Conservation (phyloP, 805 yeast species). For the Novakomyces olei region DNA sequence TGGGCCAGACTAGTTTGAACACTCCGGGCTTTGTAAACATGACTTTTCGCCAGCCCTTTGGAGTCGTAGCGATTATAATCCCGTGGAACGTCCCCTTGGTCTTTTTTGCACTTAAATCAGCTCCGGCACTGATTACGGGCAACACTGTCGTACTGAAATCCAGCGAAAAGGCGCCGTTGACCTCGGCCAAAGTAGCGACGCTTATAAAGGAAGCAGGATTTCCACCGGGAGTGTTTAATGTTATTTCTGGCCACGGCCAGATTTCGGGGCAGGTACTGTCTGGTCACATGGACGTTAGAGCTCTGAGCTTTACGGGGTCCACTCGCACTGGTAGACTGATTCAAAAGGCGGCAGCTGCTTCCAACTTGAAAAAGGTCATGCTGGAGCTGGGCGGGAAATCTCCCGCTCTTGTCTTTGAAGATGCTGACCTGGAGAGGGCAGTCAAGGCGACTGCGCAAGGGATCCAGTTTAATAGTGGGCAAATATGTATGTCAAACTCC, state of each 20-base stretch:
- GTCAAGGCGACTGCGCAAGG: slow-evolving; percentile 53
- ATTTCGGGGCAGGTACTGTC: slow-evolving; percentile 50
- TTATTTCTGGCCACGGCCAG: slow-evolving; percentile 46
- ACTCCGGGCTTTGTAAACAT: slow-evolving; percentile 10
- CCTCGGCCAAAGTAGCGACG: slow-evolving; percentile 37
- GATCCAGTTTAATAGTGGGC: slow-evolving; percentile 83
- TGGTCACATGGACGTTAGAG: slow-evolving; percentile 42
- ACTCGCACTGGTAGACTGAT: slow-evolving; percentile 69
- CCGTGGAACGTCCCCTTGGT: slow-evolving; percentile 51
- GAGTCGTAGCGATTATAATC: slow-evolving; percentile 45
- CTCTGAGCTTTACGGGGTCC: slow-evolving; percentile 87
- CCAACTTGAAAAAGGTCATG: slow-evolving; percentile 56
- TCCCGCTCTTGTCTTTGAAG: slow-evolving; percentile 70
- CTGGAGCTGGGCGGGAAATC: slow-evolving; percentile 93
- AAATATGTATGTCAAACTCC: slow-evolving; percentile 87
- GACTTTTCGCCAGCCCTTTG: slow-evolving; percentile 44
- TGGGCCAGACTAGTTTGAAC: slow-evolving; percentile 58
- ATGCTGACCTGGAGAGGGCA: slow-evolving; percentile 59
- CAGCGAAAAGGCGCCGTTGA: slow-evolving; percentile 55
- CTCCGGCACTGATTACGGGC: slow-evolving; percentile 66
- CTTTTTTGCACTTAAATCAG: slow-evolving; percentile 64
- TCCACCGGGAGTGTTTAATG: slow-evolving; percentile 56
- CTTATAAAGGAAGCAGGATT: slow-evolving; percentile 43
- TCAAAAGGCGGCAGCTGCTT: slow-evolving; percentile 50
- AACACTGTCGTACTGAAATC: slow-evolving; percentile 50